Conservation (phyloP, 2,329 filamentous ascomycete species). For the Claviceps digitariae region DNA sequence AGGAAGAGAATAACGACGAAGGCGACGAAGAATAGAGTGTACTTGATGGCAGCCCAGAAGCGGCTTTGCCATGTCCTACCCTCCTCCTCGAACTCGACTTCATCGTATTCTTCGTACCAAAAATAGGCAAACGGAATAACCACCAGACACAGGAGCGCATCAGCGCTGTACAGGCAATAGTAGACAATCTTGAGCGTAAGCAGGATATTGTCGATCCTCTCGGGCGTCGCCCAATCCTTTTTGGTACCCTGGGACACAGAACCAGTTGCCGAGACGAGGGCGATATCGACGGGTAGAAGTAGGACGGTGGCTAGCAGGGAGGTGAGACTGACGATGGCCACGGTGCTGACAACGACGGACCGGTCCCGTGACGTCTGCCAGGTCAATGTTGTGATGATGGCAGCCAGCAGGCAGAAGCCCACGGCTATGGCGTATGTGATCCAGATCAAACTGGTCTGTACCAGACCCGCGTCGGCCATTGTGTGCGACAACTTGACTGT, state of each 20-base stretch:
- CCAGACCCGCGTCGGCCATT: slow-evolving; percentile 41
- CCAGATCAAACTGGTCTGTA: slow-evolving; percentile 90
- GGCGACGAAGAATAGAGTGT: slow-evolving; percentile 72
- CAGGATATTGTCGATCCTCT: slow-evolving; percentile 64
- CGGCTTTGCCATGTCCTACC: slow-evolving; percentile 57
- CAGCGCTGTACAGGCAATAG: slow-evolving; percentile 82
- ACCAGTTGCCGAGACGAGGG: slow-evolving; percentile 80
- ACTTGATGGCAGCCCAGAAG: slow-evolving; percentile 77
- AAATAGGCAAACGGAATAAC: slow-evolving; percentile 96
- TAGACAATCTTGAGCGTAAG: slow-evolving; percentile 78
- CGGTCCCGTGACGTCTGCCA: slow-evolving; percentile 86
- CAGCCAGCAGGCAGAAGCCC: slow-evolving; percentile 59
- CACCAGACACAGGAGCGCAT: slow-evolving; percentile 77
- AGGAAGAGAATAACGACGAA: slow-evolving; percentile 75
- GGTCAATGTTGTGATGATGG: slow-evolving; percentile 75
- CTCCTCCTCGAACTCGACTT: slow-evolving; percentile 75
- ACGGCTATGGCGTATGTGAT: slow-evolving; percentile 79
- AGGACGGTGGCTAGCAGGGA: slow-evolving; percentile 83
- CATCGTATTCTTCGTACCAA: slow-evolving; percentile 94
- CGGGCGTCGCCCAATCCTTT: slow-evolving; percentile 88
- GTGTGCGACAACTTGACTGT: slow-evolving; percentile 3
- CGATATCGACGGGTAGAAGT: slow-evolving; percentile 87
- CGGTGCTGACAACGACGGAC: slow-evolving; percentile 64
- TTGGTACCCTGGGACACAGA: slow-evolving; percentile 63
- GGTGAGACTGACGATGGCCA: slow-evolving; percentile 78